These are phyloP conservation scores for Mallotus japonicus DNA, from an alignment of 441 rosid genomes.

Conservation along the genomic window DNA sequence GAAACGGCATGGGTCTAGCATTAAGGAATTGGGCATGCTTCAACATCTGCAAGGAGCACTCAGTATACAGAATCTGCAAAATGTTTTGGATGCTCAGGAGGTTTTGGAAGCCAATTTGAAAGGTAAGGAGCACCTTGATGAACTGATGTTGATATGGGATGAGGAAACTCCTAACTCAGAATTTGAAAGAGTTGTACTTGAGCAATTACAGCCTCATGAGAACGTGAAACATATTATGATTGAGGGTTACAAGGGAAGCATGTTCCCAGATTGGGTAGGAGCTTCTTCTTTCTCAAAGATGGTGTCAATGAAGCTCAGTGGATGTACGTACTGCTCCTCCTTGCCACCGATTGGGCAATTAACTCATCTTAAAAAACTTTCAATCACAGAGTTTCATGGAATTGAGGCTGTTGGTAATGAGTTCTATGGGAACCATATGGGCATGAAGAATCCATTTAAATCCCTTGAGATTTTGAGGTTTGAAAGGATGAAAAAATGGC, in stretches of 20 bases:
- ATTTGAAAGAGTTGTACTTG: slow-evolving; percentile 19
- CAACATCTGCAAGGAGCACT: slow-evolving; percentile 27
- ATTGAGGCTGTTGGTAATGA: slow-evolving; percentile 26
- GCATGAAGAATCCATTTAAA: slow-evolving; percentile 11
- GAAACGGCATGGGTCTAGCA: slow-evolving; percentile 25
- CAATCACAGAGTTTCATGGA: slow-evolving; percentile 20
- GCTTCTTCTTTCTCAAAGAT: slow-evolving; percentile 27
- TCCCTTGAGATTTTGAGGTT: slow-evolving; percentile 27
- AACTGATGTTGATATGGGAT: slow-evolving; percentile 33
- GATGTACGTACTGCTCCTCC: slow-evolving; percentile 26
- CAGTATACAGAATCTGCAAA: slow-evolving; percentile 31
- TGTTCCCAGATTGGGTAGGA: slow-evolving; percentile 37
- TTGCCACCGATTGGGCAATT: slow-evolving; percentile 40
- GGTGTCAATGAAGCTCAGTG: slow-evolving; percentile 20
- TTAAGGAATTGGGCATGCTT: slow-evolving; percentile 31
- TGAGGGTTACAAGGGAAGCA: slow-evolving; percentile 28
- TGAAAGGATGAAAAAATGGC: slow-evolving; percentile 32
- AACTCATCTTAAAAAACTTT: slow-evolving; percentile 23
- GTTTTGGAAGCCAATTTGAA: slow-evolving; percentile 38
- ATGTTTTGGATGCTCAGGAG: slow-evolving; percentile 25
- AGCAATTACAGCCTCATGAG: slow-evolving; percentile 14
- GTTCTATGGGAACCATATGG: slow-evolving; percentile 26
- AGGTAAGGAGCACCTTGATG: slow-evolving; percentile 22
- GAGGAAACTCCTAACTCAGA: slow-evolving; percentile 11
- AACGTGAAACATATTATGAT: slow-evolving; percentile 8